Base-by-base conservation (phyloP, 345 rosid genomes). In the Trapa bicornis region DNA sequence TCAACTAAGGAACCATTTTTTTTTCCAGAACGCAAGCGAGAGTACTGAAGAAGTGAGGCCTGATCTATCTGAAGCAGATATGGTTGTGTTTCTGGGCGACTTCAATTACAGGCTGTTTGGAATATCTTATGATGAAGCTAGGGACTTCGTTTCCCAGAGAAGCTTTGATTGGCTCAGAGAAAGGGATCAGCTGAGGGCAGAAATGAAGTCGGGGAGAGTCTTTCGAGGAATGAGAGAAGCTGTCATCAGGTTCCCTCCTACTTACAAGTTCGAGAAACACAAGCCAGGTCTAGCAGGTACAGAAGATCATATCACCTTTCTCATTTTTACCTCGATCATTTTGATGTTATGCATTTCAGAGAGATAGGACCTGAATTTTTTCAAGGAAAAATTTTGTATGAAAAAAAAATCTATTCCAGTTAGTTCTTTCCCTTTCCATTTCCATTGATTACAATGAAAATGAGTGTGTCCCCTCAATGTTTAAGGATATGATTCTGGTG, bases 191-290 rank as follows among this genome's bases (percentile, higher is more conserved):
- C 97, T 91, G 61, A 79, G 97, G 66, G 94, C 86, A 69, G 99
- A 95, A 84, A 95, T 95, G 98, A 87, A 88, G 81, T 85, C 84
- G 35, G 98, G 98, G 62, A 95, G 77, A 80, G 99, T 91, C 78
- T 95, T 95, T 76, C 98, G 89, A 80, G 99, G 98, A 71, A 95
- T 95, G 99, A 93, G 96, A 13, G 99, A 95, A 78, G 99, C 98
- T 7, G 67, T 86, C 75, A 86, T 89, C 78, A 84, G 79, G 66
- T 95, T 91, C 75, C 99, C 99, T 79, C 99, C 99, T 47, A 95
- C 99, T 66, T 95, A 91, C 81, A 95, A 95, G 76, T 95, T 95
- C 72, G 97, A 89, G 70, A 87, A 84, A 78, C 81, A 86, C 71
- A 81, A 78, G 33, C 87, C 94, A 12, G 99, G 99, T 75, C 81